A percentile compares a stretch with the other conserved stretches of the same genome.
Evolutionary conservation across 805 yeast genomes (phyloP).

Genomic region (Wickerhamiella dianesei): DNA sequence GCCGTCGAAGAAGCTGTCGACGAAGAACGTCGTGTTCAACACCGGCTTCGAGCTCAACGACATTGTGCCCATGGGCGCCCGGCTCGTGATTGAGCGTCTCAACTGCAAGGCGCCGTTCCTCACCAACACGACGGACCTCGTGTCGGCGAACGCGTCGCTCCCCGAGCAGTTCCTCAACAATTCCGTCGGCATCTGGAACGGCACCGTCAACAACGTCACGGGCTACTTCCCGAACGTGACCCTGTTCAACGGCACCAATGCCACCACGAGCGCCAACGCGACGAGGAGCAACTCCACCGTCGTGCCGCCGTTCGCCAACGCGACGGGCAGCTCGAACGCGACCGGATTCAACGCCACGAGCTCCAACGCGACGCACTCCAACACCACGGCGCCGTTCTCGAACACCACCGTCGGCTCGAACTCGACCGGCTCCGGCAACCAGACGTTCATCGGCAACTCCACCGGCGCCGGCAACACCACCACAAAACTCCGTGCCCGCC

Average conservation of each 20-base stretch:
- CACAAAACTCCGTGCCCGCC: background rate
- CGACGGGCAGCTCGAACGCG: conserved; percentile 5
- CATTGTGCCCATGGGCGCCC: conserved; percentile 46
- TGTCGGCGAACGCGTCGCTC: conserved; percentile 4
- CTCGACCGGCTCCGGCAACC: background rate
- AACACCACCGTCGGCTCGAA: background rate
- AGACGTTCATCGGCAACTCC: background rate
- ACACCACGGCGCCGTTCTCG: background rate
- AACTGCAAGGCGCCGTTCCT: conserved; percentile 25
- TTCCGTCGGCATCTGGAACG: conserved; percentile 14
- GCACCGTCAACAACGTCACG: conserved; percentile 16
- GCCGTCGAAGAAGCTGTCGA: conserved; percentile 28
- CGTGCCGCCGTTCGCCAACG: conserved; percentile 3
- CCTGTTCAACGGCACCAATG: conserved; percentile 1
- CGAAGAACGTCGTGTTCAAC: conserved; percentile 31
- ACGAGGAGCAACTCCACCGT: conserved; percentile 3
- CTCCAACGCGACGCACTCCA: background rate
- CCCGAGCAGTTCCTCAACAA: conserved; percentile 9
- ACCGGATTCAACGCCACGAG: conserved; percentile 7
- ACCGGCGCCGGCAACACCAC: background rate
- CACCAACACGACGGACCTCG: conserved; percentile 9
- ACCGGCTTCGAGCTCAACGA: conserved; percentile 35
- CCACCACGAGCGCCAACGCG: conserved; percentile 1
- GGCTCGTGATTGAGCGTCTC: conserved; percentile 38
- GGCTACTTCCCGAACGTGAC: conserved; percentile 6